Base-by-base conservation (phyloP, 306 rosid genomes). In the Rosa multiflora region DNA sequence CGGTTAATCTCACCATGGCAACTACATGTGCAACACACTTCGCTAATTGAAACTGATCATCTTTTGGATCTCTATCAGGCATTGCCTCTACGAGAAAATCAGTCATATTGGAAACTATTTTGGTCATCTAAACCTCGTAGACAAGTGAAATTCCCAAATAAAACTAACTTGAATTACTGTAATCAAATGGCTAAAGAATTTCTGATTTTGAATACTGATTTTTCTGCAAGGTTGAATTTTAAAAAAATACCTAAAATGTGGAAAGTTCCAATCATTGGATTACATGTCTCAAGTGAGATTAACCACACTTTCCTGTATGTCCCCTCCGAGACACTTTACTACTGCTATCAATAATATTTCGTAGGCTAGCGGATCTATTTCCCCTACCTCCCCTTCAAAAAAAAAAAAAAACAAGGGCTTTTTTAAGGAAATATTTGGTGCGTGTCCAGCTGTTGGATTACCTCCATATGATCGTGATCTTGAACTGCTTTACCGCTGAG, bases 401-500 rank as follows among this genome's bases (percentile, higher is more conserved):
- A 26, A 26, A 23, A 23, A 59, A 23, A 21, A 1, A 52, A 9
- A 52, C 21, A 8, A 17, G 58, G 58, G 3, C 47, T 1, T 52
- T 52, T 5, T 52, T 0, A 11, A 62, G 39, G 40, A 62, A 29
- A 12, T 29, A 62, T 72, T 49, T 32, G 70, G 44, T 3, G 4
- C 44, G 8, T 66, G 70, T 3, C 11, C 44, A 37, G 10, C 46
- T 55, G 51, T 39, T n/a, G n/a, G 48, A 49, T 72, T 61, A 91
- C 97, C 97, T 95, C 91, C 39, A 80, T 20, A 68, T 6, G 70
- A 37, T 86, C 79, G 64, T 88, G 90, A 67, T 40, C 48, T 76
- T 68, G 79, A 74, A 37, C 75, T 66, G 64, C 84, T 74, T 72
- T 85, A 77, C 40, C 40, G 72, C 43, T 29, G 49, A 64, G 82